Evolutionary conservation across 116 monocot species (phyloP), one percentile per base, ranked within the genome.

Genomic region (Cymodocea nodosa): DNA sequence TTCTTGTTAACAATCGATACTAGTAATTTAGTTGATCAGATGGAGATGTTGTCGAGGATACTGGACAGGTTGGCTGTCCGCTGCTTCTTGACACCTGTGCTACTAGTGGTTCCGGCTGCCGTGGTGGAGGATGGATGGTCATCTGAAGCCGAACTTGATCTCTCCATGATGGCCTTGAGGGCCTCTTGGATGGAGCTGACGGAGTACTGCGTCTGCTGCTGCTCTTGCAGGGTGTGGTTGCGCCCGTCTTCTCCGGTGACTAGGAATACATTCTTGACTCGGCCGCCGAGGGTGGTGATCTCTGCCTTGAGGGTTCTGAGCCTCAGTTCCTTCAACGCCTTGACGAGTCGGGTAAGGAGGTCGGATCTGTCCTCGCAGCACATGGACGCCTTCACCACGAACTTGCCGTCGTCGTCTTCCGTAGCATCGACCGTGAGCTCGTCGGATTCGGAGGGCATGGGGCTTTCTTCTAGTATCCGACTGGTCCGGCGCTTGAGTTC

Each of bases 401-500:
- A 68, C 36, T 54, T 72, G 9, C 85, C 85, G 14, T 78, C 78
- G 10, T 81, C 85, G 52, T 81, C 76, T 16, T 67, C 71, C 13
- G 23, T 37, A 0, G 77, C 55, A 59, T 82, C 73, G 17, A 85
- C 79, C 1, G 79, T 79, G 23, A 85, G 73, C 66, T 85, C 82
- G 68, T 85, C 85, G 15, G 76, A 75, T 56, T 85, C 85, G 25
- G 81, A 70, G 1, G 85, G 85, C 16, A 85, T 37, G 0, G 76
- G 74, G 67, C 71, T 82, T 58, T 85, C 82, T 61, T 85, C 82
- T 0, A 78, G 70, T 63, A 85, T 81, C 64, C 79, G 76, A 17
- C 74, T 71, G 37, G 85, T 82, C 76, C 82, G 85, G 30, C 85
- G 72, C 71, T 76, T 85, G 48, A 85, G 79, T 64, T 85, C 85